These are phyloP conservation scores for Sphaerostilbella broomeana DNA, from an alignment of 2,329 filamentous ascomycete genomes.

Conservation along the genomic window DNA sequence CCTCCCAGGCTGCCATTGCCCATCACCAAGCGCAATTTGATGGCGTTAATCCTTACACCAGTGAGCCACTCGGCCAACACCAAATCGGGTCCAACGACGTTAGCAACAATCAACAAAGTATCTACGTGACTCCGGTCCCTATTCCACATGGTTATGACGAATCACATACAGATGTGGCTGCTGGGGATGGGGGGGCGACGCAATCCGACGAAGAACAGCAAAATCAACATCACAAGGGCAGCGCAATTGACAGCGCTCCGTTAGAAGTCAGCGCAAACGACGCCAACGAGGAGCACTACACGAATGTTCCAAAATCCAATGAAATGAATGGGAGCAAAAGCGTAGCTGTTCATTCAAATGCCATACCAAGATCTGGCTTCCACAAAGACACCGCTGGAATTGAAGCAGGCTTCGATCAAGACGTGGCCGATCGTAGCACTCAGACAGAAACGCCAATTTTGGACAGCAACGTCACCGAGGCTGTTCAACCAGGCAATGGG, in stretches of 20 bases:
- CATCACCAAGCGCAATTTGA: conserved; percentile 46
- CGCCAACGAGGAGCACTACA: conserved; percentile 14
- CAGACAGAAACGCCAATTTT: conserved; percentile 9
- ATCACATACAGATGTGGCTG: neutral
- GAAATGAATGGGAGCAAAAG: conserved; percentile 14
- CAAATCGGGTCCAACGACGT: conserved; percentile 15
- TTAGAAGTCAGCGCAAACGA: neutral
- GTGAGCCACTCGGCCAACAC: conserved; percentile 31
- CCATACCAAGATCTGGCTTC: conserved; percentile 18
- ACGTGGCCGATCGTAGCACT: conserved; percentile 12
- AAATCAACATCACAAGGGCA: neutral
- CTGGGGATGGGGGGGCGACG: neutral
- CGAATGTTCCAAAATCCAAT: conserved; percentile 6
- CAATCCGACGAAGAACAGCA: neutral
- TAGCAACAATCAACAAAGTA: conserved; percentile 11
- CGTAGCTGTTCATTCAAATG: conserved; percentile 11
- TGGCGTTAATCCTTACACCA: conserved; percentile 52
- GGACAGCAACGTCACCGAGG: neutral
- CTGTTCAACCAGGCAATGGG: neutral
- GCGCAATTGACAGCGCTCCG: neutral
- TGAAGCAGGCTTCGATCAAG: conserved; percentile 15
- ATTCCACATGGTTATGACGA: conserved; percentile 1
- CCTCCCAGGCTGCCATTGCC: conserved; percentile 45
- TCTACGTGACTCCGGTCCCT: neutral
- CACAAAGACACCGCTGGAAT: conserved; percentile 17